Conservation (phyloP, 345 rosid species). For the Camelina sativa region DNA sequence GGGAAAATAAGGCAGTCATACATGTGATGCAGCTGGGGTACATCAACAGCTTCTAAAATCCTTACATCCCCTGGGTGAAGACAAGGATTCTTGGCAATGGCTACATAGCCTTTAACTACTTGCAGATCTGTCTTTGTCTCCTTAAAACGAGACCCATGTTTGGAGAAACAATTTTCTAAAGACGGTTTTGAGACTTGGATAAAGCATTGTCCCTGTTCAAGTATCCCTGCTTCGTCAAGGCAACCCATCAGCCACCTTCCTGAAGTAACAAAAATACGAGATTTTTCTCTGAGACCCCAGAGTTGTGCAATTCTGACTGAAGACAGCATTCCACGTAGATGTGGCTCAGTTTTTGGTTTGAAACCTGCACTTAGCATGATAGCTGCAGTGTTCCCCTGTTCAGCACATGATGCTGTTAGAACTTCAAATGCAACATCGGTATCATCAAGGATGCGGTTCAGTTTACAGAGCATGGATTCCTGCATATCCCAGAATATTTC, state of each 20-base stretch:
- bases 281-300: constrained; percentile 83
- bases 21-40: constrained; percentile 68
- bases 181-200: constrained; percentile 82
- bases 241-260: constrained; percentile 98
- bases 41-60: constrained; percentile 91
- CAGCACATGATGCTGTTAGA: constrained; percentile 77
- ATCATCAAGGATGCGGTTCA: constrained; percentile 69
- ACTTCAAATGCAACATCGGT: constrained; percentile 81
- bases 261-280: constrained; percentile 76
- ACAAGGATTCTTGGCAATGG: constrained; percentile 87
- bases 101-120: constrained; percentile 70
- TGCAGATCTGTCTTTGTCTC: constrained; percentile 57
- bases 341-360: constrained; percentile 76
- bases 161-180: constrained; percentile 69
- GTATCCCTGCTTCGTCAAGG: constrained; percentile 81
- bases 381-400: constrained; percentile 78
- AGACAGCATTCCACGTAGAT: constrained; percentile 81
- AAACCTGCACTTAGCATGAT: constrained; percentile 94
- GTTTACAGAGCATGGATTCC: constrained; percentile 59
- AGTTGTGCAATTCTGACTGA: constrained; percentile 87
- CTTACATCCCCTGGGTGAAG: constrained; percentile 95
- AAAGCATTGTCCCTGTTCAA: constrained; percentile 89
- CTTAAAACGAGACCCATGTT: constrained; percentile 75
- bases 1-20: constrained; percentile 92
- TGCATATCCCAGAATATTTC: constrained; percentile 81